Percentiles rank a stretch among this genome's conserved stretches.
Evolutionary conservation across 305 asterid genomes (phyloP).

Genomic region (Solanum hybrid): DNA sequence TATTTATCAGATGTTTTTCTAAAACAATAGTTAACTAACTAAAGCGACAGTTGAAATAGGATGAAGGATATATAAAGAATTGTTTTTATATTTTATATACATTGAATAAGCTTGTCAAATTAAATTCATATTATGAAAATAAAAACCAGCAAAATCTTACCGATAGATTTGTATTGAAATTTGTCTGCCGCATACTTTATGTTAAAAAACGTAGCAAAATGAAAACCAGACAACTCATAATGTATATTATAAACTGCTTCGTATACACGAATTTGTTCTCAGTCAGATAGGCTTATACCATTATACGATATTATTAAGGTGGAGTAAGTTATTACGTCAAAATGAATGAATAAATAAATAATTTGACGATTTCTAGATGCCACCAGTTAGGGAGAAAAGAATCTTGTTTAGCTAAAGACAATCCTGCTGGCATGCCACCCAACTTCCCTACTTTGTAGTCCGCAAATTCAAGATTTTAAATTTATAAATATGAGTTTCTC

Average conservation of each 20-base stretch:
- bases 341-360: background rate
- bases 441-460: background rate
- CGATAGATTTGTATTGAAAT: background rate
- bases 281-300: background rate
- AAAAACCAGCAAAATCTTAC: constrained; percentile 10
- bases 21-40: background rate
- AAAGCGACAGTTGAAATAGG: too few relatives aligned
- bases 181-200: background rate
- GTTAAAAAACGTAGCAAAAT: background rate
- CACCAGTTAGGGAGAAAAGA: constrained; percentile 19
- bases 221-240: constrained; percentile 3
- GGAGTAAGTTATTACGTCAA: background rate
- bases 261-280: constrained; percentile 1
- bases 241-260: background rate
- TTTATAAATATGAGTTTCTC: background rate
- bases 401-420: constrained; percentile 15
- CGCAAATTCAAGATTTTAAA: background rate
- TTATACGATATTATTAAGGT: background rate
- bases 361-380: constrained; percentile 9
- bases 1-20: background rate
- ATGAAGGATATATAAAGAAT: background rate
- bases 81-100: background rate
- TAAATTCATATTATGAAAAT: background rate
- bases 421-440: constrained; percentile 28
- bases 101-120: constrained; percentile 7